Conservation (phyloP, 345 rosid species). For the Psidium guajava region DNA sequence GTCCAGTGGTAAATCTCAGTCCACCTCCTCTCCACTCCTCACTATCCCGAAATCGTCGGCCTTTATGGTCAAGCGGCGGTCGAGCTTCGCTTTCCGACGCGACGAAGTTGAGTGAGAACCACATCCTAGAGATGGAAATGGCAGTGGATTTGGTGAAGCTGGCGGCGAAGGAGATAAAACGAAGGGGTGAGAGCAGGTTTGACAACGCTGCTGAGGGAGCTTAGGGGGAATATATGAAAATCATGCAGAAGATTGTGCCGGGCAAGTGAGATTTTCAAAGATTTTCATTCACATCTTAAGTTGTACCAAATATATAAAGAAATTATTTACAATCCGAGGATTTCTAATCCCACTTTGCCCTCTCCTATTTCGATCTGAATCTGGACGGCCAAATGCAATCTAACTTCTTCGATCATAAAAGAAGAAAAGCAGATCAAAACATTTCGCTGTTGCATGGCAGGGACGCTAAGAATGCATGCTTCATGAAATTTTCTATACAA, state of each 20-base stretch:
- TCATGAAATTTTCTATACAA: fast-evolving
- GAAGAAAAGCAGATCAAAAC: not conserved
- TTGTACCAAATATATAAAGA: not conserved
- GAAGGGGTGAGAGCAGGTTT: not conserved
- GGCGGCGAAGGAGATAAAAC: not conserved
- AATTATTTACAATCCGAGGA: not conserved
- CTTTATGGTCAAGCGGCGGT: not conserved
- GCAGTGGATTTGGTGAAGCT: not conserved
- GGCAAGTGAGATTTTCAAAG: not conserved
- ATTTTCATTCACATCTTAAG: fast-evolving
- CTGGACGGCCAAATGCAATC: not conserved
- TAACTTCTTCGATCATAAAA: not conserved
- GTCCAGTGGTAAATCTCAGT: fast-evolving
- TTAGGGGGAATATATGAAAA: not conserved
- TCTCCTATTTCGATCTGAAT: fast-evolving
- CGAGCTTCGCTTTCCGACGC: not conserved
- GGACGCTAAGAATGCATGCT: fast-evolving
- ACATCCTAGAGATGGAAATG: not conserved
- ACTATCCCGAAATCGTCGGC: not conserved
- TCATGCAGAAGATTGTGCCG: not conserved
- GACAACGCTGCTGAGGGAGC: not conserved
- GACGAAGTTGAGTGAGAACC: not conserved
- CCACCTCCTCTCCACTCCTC: fast-evolving
- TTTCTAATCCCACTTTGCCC: not conserved
- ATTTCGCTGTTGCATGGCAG: not conserved